Conservation (phyloP, 192 early-diverging fungal genomes). For the Rhizophagus clarus region DNA sequence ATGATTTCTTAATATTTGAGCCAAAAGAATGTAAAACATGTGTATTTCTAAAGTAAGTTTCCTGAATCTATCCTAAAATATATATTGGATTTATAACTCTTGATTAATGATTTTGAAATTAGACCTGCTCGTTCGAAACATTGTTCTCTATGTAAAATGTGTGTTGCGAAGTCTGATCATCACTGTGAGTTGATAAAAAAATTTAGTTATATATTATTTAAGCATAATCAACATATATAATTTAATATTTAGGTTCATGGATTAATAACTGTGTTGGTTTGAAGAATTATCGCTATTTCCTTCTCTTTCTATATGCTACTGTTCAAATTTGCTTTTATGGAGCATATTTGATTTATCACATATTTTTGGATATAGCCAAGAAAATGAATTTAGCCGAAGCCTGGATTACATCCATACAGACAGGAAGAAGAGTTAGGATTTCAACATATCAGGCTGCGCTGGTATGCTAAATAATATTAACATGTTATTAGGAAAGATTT, state of each 20-base stretch:
- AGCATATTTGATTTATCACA: slow-evolving; percentile 45
- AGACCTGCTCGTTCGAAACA: slow-evolving; percentile 61
- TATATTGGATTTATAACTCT: neutral
- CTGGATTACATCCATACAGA: slow-evolving; percentile 25
- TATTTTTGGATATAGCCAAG: slow-evolving; percentile 40
- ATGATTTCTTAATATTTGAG: slow-evolving; percentile 51
- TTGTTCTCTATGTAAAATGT: slow-evolving; percentile 57
- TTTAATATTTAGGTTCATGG: slow-evolving; percentile 43
- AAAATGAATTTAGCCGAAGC: slow-evolving; percentile 39
- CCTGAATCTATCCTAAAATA: too few relatives aligned
- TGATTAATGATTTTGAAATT: neutral
- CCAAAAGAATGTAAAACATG: slow-evolving; percentile 57
- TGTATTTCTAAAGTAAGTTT: slow-evolving; percentile 51
- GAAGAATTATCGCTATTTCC: slow-evolving; percentile 57
- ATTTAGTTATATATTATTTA: neutral
- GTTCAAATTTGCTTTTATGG: slow-evolving; percentile 55
- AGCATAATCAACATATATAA: neutral
- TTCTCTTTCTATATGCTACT: slow-evolving; percentile 49
- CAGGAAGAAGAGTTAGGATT: slow-evolving; percentile 29
- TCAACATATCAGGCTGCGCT: slow-evolving; percentile 43
- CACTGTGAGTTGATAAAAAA: slow-evolving; percentile 44
- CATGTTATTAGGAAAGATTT: neutral
- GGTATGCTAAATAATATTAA: slow-evolving; percentile 41
- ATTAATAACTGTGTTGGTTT: slow-evolving; percentile 57
- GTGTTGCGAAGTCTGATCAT: slow-evolving; percentile 50